phyloP scores from a whole-genome alignment of 257 asterid genomes.

The Capsicum pubescens region DNA sequence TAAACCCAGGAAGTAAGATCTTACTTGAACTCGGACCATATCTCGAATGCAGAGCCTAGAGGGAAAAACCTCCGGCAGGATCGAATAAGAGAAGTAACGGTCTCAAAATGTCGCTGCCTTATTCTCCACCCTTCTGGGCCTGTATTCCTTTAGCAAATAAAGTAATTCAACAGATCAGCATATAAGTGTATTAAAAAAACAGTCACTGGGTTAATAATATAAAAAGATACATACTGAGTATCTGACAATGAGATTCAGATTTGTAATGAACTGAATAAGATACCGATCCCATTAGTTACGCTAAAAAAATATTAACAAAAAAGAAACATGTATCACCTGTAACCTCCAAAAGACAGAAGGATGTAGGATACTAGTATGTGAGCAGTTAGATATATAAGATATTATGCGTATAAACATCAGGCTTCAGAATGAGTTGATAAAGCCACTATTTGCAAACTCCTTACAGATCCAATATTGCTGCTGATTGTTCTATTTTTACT shows the following conservation, averaged over 20 bases:
- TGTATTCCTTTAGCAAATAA: conserved; percentile 70
- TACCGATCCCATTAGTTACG: background rate
- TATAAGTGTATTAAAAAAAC: conserved; percentile 13
- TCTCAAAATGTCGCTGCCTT: conserved; percentile 90
- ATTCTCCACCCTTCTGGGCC: conserved; percentile 99
- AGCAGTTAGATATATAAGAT: background rate
- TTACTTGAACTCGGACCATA: conserved; percentile 97
- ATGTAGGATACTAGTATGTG: background rate
- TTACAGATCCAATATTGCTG: background rate
- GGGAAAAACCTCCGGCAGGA: conserved; percentile 95
- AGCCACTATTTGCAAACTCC: background rate
- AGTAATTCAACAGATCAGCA: conserved; percentile 25
- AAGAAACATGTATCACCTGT: background rate
- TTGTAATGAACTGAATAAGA: background rate
- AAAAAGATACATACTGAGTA: background rate
- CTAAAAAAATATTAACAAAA: background rate
- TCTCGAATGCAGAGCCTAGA: conserved; percentile 81
- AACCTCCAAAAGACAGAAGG: conserved; percentile 4
- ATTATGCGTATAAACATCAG: conserved; percentile 21
- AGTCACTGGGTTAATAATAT: background rate
- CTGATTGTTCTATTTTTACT: conserved; percentile 12
- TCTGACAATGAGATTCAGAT: conserved; percentile 14
- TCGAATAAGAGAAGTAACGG: conserved; percentile 85
- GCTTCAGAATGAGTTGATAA: conserved; percentile 8
- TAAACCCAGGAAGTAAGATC: background rate